phyloP scores from a whole-genome alignment of 1,139 yeast species.

The Meyerozyma elateridarum region DNA sequence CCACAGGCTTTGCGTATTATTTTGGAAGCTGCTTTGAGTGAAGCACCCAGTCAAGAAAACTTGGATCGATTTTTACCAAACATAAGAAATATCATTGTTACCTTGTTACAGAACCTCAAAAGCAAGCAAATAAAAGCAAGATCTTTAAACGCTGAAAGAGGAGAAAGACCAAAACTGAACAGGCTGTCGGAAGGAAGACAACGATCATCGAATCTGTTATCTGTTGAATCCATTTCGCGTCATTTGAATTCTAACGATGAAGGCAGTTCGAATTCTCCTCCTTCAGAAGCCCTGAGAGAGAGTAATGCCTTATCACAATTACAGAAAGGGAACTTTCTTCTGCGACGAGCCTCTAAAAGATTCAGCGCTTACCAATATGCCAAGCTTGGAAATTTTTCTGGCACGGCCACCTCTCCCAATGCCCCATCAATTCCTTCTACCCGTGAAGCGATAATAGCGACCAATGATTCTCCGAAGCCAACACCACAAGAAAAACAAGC shows the following conservation, averaged over 20 bases:
- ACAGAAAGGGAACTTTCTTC: constrained; percentile 76
- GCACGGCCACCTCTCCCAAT: constrained; percentile 20
- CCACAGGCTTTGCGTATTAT: constrained; percentile 70
- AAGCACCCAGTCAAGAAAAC: constrained; percentile 79
- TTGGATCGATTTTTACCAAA: constrained; percentile 78
- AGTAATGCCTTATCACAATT: constrained; percentile 66
- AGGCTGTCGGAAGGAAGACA: constrained; percentile 5
- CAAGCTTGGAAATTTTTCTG: constrained; percentile 55
- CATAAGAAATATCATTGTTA: constrained; percentile 82
- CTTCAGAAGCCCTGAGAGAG: constrained; percentile 5
- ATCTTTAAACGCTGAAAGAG: constrained; percentile 13
- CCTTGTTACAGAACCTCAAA: constrained; percentile 74
- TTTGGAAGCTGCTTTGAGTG: constrained; percentile 81
- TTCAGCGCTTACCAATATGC: constrained; percentile 93
- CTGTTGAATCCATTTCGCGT: background rate
- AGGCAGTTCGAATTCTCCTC: background rate
- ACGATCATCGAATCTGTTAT: background rate
- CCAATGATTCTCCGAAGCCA: constrained; percentile 3
- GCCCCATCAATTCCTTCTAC: constrained; percentile 11
- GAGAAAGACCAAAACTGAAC: constrained; percentile 1
- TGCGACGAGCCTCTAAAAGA: constrained; percentile 86
- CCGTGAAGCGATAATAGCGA: too few relatives aligned
- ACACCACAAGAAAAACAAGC: too few relatives aligned
- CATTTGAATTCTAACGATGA: background rate
- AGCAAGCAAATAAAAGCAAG: constrained; percentile 63